These are phyloP conservation scores for Usnea hakonensis DNA, from an alignment of 495 filamentous ascomycete species.

Conservation along the genomic window DNA sequence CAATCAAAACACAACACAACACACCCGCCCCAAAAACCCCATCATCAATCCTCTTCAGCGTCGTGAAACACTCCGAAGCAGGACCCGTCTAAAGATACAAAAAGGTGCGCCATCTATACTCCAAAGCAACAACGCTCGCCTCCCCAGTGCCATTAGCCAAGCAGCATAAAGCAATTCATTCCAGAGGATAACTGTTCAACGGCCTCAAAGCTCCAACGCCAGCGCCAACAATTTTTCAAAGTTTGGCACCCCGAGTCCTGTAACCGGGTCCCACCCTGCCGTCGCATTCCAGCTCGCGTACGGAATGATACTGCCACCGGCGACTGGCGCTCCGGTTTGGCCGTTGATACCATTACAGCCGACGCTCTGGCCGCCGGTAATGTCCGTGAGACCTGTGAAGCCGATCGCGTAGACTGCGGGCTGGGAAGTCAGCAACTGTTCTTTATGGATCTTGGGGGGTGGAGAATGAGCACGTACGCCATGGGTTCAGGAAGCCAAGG, in stretches of 20 bases:
- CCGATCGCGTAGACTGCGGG: slow-evolving; percentile 31
- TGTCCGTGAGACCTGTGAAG: slow-evolving; percentile 30
- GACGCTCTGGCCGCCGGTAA: slow-evolving; percentile 26
- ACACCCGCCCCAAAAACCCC: no score
- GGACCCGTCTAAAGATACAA: no score
- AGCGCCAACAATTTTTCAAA: slow-evolving; percentile 33
- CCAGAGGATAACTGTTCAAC: no score
- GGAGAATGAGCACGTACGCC: slow-evolving; percentile 11
- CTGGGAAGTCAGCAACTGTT: neutral
- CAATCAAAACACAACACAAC: no score
- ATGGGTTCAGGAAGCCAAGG: slow-evolving; percentile 50
- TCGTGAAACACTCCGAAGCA: no score
- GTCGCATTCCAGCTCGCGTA: slow-evolving; percentile 33
- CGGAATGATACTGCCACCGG: slow-evolving; percentile 28
- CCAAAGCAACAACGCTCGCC: no score
- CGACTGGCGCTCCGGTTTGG: slow-evolving; percentile 24
- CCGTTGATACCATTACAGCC: slow-evolving; percentile 30
- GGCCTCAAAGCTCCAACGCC: slow-evolving; percentile 15
- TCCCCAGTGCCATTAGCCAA: no score
- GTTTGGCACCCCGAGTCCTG: slow-evolving; percentile 40
- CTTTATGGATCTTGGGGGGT: neutral
- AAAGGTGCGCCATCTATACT: no score
- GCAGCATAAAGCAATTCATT: neutral
- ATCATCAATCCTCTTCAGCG: no score
- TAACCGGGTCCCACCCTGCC: slow-evolving; percentile 42